Evolutionary conservation across 345 rosid genomes (phyloP).

Genomic region (Moricandia moricandioides): DNA sequence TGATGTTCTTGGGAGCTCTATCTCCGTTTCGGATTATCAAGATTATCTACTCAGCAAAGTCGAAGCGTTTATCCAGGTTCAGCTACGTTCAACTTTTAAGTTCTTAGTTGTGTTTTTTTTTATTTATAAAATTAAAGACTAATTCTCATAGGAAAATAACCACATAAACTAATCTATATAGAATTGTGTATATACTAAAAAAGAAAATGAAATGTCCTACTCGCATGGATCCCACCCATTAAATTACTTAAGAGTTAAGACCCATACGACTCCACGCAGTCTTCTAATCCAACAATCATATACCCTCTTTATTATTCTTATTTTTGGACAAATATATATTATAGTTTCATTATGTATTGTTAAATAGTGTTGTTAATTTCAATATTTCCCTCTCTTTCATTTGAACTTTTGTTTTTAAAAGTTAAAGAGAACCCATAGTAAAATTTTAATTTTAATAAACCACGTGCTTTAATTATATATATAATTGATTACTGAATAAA

Average conservation of each 20-base stretch:
- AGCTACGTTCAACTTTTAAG: not conserved
- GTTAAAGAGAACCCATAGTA: not conserved
- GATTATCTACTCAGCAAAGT: conserved; percentile 21
- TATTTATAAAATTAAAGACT: not conserved
- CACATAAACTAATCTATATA: not conserved
- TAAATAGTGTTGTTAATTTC: not conserved
- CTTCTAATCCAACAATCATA: not conserved
- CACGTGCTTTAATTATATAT: not conserved
- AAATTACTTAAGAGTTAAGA: not conserved
- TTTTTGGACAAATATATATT: not conserved
- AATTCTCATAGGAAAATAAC: not conserved
- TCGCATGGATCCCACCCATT: conserved; percentile 10
- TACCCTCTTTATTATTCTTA: not conserved
- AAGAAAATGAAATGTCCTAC: not conserved
- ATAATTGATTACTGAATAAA: not conserved
- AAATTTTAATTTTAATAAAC: not conserved
- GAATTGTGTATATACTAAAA: not conserved
- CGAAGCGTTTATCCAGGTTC: conserved; percentile 28
- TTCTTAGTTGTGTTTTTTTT: not conserved
- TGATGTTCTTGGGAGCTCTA: conserved; percentile 4
- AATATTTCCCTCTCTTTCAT: not conserved
- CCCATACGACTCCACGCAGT: not conserved
- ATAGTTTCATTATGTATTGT: not conserved
- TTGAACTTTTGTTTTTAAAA: not conserved
- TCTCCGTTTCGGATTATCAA: conserved; percentile 30